A percentile compares a stretch with the other conserved stretches of the same genome.
phyloP scores from a whole-genome alignment of 768 basidiomycete species.

The Boletus speciosus region DNA sequence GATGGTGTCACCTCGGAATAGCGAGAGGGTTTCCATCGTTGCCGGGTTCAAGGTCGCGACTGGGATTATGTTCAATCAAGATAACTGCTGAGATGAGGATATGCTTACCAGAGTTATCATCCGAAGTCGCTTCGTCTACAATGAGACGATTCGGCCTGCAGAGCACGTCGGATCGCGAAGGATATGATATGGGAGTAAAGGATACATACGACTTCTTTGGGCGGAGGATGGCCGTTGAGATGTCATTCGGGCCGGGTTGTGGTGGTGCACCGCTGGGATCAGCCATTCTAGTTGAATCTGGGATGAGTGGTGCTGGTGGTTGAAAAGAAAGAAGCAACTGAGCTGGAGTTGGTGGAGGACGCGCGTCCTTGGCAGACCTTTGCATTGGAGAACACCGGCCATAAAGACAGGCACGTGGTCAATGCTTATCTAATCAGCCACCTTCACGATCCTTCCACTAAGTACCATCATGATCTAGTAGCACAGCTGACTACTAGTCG shows the following conservation, averaged over 20 bases:
- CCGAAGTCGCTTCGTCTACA: conserved; percentile 89
- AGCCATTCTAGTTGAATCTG: conserved; percentile 42
- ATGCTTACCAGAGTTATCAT: conserved; percentile 89
- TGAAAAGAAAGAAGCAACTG: conserved; percentile 8
- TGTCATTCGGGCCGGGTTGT: conserved; percentile 84
- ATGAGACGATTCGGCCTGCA: conserved; percentile 93
- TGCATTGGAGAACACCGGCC: conserved; percentile 9
- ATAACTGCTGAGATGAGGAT: conserved; percentile 2
- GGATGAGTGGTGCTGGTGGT: conserved; percentile 10
- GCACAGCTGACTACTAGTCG: not conserved
- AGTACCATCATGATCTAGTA: not conserved
- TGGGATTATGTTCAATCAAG: conserved; percentile 25
- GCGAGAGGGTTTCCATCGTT: conserved; percentile 90
- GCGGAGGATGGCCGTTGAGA: conserved; percentile 91
- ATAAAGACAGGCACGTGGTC: conserved; percentile 3
- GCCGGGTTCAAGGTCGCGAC: conserved; percentile 94
- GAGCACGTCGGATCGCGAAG: conserved; percentile 15
- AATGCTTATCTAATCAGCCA: conserved; percentile 14
- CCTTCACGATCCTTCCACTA: conserved; percentile 11
- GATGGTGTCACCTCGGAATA: conserved; percentile 97
- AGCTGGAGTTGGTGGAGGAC: conserved; percentile 18
- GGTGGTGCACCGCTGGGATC: conserved; percentile 83
- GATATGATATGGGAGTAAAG: conserved; percentile 7
- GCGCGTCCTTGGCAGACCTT: conserved; percentile 25
- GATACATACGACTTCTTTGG: conserved; percentile 95